Evolutionary conservation across 805 yeast genomes (phyloP), one percentile per base, ranked within the genome.

Genomic region (Novakomyces olei): DNA sequence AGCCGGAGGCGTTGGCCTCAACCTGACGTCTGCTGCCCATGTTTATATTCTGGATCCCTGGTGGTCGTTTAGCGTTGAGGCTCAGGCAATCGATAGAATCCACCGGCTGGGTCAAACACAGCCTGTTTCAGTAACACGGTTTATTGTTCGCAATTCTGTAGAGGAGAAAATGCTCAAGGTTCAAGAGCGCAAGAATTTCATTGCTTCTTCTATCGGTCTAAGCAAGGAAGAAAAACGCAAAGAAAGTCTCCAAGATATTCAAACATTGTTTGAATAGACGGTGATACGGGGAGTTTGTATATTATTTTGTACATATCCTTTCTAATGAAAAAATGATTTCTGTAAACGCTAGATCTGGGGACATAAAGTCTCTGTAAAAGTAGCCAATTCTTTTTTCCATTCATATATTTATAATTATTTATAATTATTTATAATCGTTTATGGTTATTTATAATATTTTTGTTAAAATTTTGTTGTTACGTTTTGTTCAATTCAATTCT

Each of bases 31-130:
- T 32, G 92, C 95, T 0, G 73, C 78, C 0, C 62, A 67, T 23
- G 95, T 91, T 2, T 80, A 71, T 43, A 62, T 83, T 66, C 74
- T 85, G 79, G 95, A 83, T 45, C 94, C 95, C 0, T 83, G 93
- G 88, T 83, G 95, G 95, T 77, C 88, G 19, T 91, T 79, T 29
- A 78, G 92, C 31, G 43, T 41, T 16, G 44, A 41, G 29, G 27
- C 42, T 2, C 44, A 41, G 24, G 44, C 44, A 7, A 41, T 41
- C 22, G 44, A 69, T 74, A 34, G 96, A 44, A 65, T 85, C 12
- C 94, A 83, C 47, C 63, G 96, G 42, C 77, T 85, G 46, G 95
- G 96, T 0, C 96, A 83, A 47, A 56, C 57, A 7, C 42, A 37
- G 29, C 65, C 60, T 17, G 95, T 85, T 9, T 67, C 65, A 39